Evolutionary conservation across 177 flowering plant genomes (phyloP), one percentile per base, ranked within the genome.

Genomic region (Telopea speciosissima): DNA sequence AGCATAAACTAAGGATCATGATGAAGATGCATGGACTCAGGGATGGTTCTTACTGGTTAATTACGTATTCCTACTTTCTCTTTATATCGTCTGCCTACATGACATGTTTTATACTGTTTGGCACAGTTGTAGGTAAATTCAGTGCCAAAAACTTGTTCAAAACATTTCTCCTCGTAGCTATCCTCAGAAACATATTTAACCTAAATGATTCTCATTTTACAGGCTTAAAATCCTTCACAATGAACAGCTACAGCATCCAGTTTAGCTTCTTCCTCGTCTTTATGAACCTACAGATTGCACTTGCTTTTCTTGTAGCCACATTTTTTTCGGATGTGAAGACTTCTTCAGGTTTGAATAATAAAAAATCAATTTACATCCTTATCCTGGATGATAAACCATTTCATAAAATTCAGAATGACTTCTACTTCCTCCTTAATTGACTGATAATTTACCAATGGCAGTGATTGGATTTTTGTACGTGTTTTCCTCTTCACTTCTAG

Each of bases 1-100:
- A 92, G 75, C 86, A 87, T 19, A 88, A 81, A 61, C 80, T 92
- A 61, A 84, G 96, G 76, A 88, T 89, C 54, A 90, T 92, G 89
- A 92, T 92, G 97, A 90, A 89, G 79, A 92, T 92, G 97, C 96
- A 92, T 79, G 97, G 96, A 22, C 96, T 92, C 78, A 94, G 93
- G 16, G 54, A 49, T 49, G 17, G 54, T 11, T 3, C 54, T 49
- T 49, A 49, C 19, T 49, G 54, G 54, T 12, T 49, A 8, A 49
- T 49, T 49, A 49, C 54, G 1, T 49, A 49, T 4, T 12, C 54
- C 19, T 49, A 49, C 54, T 49, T 49, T 49, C 54, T 49, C 54
- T 11, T 49, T 16, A 3, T 49, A 49, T 49, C 54, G 8, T 11
- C 71, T 14, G 66, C 81, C 65, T 91, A 96, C 83, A 85, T 87